Conservation (phyloP, 164 flowering plant species). For the Euptelea pleiosperma region DNA sequence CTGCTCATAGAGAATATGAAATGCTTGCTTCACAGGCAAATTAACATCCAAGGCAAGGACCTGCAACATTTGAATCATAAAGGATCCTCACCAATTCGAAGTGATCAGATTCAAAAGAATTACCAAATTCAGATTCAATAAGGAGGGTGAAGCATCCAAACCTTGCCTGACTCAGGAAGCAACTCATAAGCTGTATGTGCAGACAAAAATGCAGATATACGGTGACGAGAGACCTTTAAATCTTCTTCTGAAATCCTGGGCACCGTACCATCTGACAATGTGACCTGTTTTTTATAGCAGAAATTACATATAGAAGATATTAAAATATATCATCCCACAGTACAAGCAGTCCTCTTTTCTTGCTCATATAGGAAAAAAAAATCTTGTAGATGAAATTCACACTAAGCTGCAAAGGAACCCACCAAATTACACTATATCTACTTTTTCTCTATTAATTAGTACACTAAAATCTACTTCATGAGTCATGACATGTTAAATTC, state of each 20-base stretch:
- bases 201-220: conserved; percentile 63
- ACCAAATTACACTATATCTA: no score
- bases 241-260: conserved; percentile 64
- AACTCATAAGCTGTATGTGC: conserved; percentile 76
- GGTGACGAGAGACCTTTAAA: conserved; percentile 65
- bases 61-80: conserved; percentile 35
- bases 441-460: no score
- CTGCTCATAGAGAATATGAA: conserved; percentile 90
- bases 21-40: conserved; percentile 92
- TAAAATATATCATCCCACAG: conserved; percentile 6
- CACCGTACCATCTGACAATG: conserved; percentile 39
- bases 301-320: conserved; percentile 5
- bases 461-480: no score
- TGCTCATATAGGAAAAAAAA: neutral
- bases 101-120: conserved; percentile 5
- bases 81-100: neutral
- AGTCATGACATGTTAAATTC: neutral
- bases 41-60: conserved; percentile 78
- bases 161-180: conserved; percentile 93
- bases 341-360: neutral
- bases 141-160: conserved; percentile 41
- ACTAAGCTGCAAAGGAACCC: neutral
- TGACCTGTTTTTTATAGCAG: conserved; percentile 33
- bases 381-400: neutral
- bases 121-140: conserved; percentile 3